Base-by-base conservation (phyloP, 2,329 filamentous ascomycete genomes). In the Exophiala sideris region DNA sequence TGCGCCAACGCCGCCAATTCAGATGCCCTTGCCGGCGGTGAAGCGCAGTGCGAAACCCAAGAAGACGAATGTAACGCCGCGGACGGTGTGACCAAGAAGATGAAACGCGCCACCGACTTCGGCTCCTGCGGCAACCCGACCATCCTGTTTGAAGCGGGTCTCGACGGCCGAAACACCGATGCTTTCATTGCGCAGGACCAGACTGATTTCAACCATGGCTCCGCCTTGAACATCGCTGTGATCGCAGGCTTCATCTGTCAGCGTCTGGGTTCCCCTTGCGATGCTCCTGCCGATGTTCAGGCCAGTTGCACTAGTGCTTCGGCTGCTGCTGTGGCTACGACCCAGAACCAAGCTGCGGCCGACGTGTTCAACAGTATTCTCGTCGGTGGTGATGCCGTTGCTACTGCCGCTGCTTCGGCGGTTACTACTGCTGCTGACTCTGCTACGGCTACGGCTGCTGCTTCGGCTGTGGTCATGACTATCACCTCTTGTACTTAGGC, bases 141-240 rank as follows among this genome's bases (percentile, higher is more conserved):
- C 55, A 77, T 82, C 63, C 62, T 70, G 54, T 81, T 81, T 67
- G 76, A 73, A 36, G 61, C 60, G 3, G 48, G 75, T 9, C 70
- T 77, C 44, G 76, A 80, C 62, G 76, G 77, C 45, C 75, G 75
- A 63, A 67, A 75, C 42, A 68, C 72, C 24, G 64, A 69, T 18
- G 70, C 72, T 8, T 79, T 77, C 58, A 68, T 74, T 60, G 69
- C 75, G 34, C 66, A 65, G 5, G 71, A 78, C 64, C 63, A 71
- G 64, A 51, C 57, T 32, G 67, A 66, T 64, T 82, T 81, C 70
- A 73, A 71, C 67, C 79, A 82, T 67, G 78, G 78, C 49, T 79
- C 76, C 2, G 79, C 78, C 8, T 65, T 73, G 38, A 74, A 73
- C 63, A 77, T 79, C 60, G 70, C 62, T 33, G 68, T 79, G 59